Conservation (phyloP, 1,284 basidiomycete species). For the Ustilago lituana region DNA sequence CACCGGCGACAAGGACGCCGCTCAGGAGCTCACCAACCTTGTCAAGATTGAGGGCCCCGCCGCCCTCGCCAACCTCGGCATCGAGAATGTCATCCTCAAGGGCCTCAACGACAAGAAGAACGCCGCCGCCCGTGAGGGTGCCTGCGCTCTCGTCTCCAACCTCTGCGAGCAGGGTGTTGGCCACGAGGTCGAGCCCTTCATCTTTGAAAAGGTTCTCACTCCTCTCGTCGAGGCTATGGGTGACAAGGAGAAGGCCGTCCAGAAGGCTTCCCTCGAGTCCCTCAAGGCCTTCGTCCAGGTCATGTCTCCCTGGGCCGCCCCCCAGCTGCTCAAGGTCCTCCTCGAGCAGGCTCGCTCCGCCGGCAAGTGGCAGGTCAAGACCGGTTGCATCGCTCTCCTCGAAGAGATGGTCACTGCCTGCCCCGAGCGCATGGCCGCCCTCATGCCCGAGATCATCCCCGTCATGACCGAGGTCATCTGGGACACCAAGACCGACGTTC, state of each 20-base stretch:
- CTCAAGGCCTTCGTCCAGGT: constrained; percentile 80
- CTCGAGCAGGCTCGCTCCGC: constrained; percentile 94
- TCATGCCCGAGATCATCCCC: constrained; percentile 96
- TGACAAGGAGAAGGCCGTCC: constrained; percentile 87
- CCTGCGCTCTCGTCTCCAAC: constrained; percentile 72
- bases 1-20: constrained; percentile 68
- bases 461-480: constrained; percentile 95
- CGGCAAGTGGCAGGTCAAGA: constrained; percentile 99
- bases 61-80: constrained; percentile 79
- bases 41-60: constrained; percentile 78
- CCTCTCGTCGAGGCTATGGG: constrained; percentile 89
- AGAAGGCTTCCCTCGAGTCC: constrained; percentile 85
- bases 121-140: constrained; percentile 81
- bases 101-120: constrained; percentile 73
- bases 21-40: constrained; percentile 69
- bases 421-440: constrained; percentile 84
- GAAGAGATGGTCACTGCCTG: constrained; percentile 89
- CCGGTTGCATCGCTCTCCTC: constrained; percentile 82
- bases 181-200: constrained; percentile 87
- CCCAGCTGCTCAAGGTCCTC: constrained; percentile 85
- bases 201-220: constrained; percentile 85
- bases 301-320: constrained; percentile 90
- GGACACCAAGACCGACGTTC: constrained; percentile 99
- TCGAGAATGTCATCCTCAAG: constrained; percentile 83
- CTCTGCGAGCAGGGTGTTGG: constrained; percentile 80